phyloP scores from a whole-genome alignment of 2,329 filamentous ascomycete species.

The Ampelomyces quisqualis region DNA sequence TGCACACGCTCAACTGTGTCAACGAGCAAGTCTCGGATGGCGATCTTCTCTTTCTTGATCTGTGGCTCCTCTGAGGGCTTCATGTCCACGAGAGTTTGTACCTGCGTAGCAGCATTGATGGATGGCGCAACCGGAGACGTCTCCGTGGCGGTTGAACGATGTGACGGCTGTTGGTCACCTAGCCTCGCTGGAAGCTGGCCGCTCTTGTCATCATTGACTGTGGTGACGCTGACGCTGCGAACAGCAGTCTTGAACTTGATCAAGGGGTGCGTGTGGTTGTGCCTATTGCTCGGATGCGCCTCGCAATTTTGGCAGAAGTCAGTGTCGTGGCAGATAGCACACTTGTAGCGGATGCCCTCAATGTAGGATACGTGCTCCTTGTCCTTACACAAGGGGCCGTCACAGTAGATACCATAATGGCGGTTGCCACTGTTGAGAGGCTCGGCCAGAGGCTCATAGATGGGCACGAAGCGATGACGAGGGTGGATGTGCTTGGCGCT shows the following conservation, averaged over 20 bases:
- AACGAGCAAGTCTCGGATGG: slow-evolving; percentile 43
- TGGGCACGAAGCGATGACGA: slow-evolving; percentile 81
- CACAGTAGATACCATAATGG: slow-evolving; percentile 89
- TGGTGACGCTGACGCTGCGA: slow-evolving; percentile 82
- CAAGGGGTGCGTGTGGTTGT: slow-evolving; percentile 94
- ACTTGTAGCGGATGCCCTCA: slow-evolving; percentile 89
- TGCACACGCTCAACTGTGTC: slow-evolving; percentile 32
- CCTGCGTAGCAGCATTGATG: slow-evolving; percentile 58
- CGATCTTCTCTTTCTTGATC: slow-evolving; percentile 47
- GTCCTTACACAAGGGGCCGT: slow-evolving; percentile 80
- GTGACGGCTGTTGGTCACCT: slow-evolving; percentile 61
- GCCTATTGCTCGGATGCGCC: slow-evolving; percentile 76
- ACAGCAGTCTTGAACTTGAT: slow-evolving; percentile 97
- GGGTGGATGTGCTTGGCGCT: slow-evolving; percentile 71
- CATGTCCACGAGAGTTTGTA: slow-evolving; percentile 63
- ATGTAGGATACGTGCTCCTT: slow-evolving; percentile 63
- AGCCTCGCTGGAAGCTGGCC: slow-evolving; percentile 66
- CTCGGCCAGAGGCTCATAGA: slow-evolving; percentile 71
- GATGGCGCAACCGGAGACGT: slow-evolving; percentile 49
- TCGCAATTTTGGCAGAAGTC: slow-evolving; percentile 97
- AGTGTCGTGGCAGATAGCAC: slow-evolving; percentile 88
- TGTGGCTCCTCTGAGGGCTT: slow-evolving; percentile 58
- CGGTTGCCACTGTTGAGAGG: slow-evolving; percentile 51
- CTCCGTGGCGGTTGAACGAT: slow-evolving; percentile 55
- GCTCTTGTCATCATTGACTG: slow-evolving; percentile 72